A percentile compares a stretch with the other conserved stretches of the same genome.
Conservation (phyloP, 208 protist species). For the Sergeia podlipaevii region DNA sequence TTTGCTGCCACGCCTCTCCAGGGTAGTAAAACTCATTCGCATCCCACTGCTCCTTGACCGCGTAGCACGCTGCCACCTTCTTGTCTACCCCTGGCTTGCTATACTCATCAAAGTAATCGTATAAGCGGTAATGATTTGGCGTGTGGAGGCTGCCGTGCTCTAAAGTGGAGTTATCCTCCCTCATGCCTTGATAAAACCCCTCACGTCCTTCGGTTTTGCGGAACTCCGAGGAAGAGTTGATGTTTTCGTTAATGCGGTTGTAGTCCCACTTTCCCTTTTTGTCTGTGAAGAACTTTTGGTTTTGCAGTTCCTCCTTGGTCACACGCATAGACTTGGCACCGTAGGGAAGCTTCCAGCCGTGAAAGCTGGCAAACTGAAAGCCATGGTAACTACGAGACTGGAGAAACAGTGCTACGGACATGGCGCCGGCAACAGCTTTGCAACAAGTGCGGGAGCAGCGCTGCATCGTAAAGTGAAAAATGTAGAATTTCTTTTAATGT, state of each 20-base stretch:
- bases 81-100: conserved; percentile 75
- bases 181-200: conserved; percentile 65
- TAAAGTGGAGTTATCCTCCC: conserved; percentile 74
- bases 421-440: neutral
- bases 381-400: conserved; percentile 48
- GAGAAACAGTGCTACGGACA: conserved; percentile 1
- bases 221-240: conserved; percentile 82
- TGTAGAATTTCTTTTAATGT: neutral
- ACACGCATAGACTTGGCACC: conserved; percentile 35
- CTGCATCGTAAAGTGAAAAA: neutral
- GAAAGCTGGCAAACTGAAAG: conserved; percentile 73
- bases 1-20: conserved; percentile 80
- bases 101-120: conserved; percentile 91
- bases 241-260: conserved; percentile 86
- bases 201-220: conserved; percentile 57
- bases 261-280: conserved; percentile 92
- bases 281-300: conserved; percentile 64
- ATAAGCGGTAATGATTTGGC: conserved; percentile 75
- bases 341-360: conserved; percentile 81
- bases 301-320: conserved; percentile 74
- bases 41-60: conserved; percentile 88
- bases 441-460: neutral
- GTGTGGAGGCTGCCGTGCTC: conserved; percentile 70
- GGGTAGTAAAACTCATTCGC: conserved; percentile 88
- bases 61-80: conserved; percentile 70